Conservation (phyloP, 345 rosid genomes). For the Boechera divaricarpa region DNA sequence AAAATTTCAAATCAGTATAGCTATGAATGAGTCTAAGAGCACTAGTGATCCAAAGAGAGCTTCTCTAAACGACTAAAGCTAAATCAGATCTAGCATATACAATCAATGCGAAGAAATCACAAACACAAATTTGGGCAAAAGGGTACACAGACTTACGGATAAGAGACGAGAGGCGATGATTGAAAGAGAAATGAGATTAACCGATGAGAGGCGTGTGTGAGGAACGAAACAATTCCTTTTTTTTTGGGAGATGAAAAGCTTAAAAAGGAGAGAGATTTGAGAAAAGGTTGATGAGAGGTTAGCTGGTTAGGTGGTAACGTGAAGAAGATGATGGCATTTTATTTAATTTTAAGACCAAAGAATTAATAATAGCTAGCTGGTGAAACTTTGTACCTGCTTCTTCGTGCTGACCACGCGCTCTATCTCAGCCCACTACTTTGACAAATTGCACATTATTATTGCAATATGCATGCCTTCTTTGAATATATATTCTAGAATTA, state of each 20-base stretch:
- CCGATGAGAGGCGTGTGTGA: slow-evolving; percentile 39
- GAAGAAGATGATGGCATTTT: slow-evolving; percentile 27
- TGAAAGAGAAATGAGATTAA: neutral
- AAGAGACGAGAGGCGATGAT: slow-evolving; percentile 15
- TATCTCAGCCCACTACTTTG: slow-evolving; percentile 25
- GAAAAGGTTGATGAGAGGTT: slow-evolving; percentile 24
- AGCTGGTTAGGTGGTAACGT: slow-evolving; percentile 27
- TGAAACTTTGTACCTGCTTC: slow-evolving; percentile 19
- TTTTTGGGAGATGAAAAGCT: slow-evolving; percentile 1
- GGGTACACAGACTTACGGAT: slow-evolving; percentile 19
- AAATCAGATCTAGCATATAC: slow-evolving; percentile 36
- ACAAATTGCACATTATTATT: neutral
- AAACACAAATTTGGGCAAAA: slow-evolving; percentile 7
- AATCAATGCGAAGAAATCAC: neutral
- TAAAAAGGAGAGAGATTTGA: neutral
- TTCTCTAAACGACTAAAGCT: neutral
- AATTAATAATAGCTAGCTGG: neutral
- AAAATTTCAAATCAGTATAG: neutral
- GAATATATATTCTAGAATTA: neutral
- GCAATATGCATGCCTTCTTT: slow-evolving; percentile 42
- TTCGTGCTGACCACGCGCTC: slow-evolving; percentile 48
- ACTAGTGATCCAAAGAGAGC: slow-evolving; percentile 7
- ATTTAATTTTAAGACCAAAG: neutral
- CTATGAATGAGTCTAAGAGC: slow-evolving; percentile 23
- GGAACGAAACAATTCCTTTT: slow-evolving; percentile 23